Evolutionary conservation across 768 basidiomycete species (phyloP).

Genomic region (Nidula microcarpa): DNA sequence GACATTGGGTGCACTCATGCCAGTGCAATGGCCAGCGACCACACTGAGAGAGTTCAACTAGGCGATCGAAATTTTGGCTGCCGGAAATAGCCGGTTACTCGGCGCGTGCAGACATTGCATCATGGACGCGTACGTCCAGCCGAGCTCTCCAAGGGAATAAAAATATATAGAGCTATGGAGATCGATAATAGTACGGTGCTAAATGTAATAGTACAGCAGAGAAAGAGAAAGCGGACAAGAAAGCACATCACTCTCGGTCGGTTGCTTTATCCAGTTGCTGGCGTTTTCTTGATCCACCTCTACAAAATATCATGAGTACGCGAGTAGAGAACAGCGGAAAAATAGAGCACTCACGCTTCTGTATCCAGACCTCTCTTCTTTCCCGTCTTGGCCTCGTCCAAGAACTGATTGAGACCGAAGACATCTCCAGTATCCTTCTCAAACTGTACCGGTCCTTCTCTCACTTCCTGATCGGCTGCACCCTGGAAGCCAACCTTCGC

Average conservation of each 20-base stretch:
- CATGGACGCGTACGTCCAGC: too few species aligned
- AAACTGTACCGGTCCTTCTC: constrained; percentile 96
- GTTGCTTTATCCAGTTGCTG: constrained; percentile 3
- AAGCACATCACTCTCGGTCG: constrained; percentile 1
- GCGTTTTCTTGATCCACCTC: constrained; percentile 3
- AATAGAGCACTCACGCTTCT: constrained; percentile 31
- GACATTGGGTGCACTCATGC: too few species aligned
- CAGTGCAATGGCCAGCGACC: too few species aligned
- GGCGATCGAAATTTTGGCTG: too few species aligned
- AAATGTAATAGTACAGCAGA: too few species aligned
- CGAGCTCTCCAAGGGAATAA: too few species aligned
- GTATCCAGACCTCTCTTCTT: constrained; percentile 85
- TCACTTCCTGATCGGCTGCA: constrained; percentile 76
- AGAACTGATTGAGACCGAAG: constrained; percentile 93
- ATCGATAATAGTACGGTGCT: too few species aligned
- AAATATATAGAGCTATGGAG: too few species aligned
- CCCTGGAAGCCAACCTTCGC: constrained; percentile 89
- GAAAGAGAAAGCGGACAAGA: too few species aligned
- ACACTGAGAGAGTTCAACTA: too few species aligned
- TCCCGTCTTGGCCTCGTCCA: constrained; percentile 97
- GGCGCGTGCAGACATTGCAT: too few species aligned
- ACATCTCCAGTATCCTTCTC: constrained; percentile 98
- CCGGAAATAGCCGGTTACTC: too few species aligned
- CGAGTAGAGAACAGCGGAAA: constrained; percentile 2
- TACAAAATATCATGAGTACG: not conserved